Base-by-base conservation (phyloP, 1,284 basidiomycete genomes). In the Pyrrhoderma noxium region DNA sequence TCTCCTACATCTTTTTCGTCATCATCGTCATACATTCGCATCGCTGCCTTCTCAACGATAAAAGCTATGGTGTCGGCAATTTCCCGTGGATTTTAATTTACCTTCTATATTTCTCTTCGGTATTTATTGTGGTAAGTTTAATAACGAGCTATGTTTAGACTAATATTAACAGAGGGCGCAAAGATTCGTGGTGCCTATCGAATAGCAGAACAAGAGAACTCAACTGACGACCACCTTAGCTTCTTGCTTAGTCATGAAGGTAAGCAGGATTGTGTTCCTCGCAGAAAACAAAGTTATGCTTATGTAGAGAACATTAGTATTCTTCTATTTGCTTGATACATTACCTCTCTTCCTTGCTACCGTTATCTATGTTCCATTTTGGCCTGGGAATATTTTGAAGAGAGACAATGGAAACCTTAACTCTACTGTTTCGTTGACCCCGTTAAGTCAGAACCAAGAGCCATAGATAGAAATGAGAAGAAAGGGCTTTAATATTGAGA, bases 241-340 rank as follows among this genome's bases (percentile, higher is more conserved):
- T 67, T 65, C 52, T 60, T 71, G 19, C 59, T 66, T 7, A 70
- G 66, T 1, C 65, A 67, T 56, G 70, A 71, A 59, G 35, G 56
- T 57, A 19, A 37, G 45, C 27, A 14, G 16, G 27, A 11, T 31
- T 31, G 11, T 31, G 11, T 5, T n/a, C 27, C 27, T 31, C 11
- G 27, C 5, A 31, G 5, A 5, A 11, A 31, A 5, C 11, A 11
- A 31, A n/a, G n/a, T 11, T 45, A 27, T n/a, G 16, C 43, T 19
- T 4, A 45, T 5, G 4, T 27, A 40, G 5, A 22, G 14, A 40
- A 4, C n/a, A 25, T 21, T 37, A 66, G 63, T 62, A 4, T 72
- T 66, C 59, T 72, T 74, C 57, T 69, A 73, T 46, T 60, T 65
- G 3, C 64, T 75, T 36, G 73, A 75, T 54, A 67, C 70, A 1